Evolutionary conservation across 345 rosid genomes (phyloP).

Genomic region (Schrenkiella parvula): DNA sequence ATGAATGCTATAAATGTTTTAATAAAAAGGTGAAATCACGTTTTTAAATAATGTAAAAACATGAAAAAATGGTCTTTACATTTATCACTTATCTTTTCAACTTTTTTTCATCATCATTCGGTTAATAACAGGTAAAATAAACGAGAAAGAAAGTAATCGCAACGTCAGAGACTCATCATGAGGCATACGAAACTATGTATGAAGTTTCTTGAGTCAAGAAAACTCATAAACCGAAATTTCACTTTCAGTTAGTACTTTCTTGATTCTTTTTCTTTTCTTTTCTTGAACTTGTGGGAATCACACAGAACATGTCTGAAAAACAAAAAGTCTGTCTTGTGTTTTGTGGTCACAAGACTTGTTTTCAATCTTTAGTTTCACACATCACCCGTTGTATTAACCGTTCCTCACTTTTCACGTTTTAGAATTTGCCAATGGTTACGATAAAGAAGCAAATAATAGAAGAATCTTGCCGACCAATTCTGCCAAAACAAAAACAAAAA

Average conservation of each 20-base stretch:
- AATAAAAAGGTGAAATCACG: no score
- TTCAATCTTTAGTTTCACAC: slow-evolving; percentile 22
- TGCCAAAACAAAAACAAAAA: not conserved
- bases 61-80: no score
- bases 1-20: no score
- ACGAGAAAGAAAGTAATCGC: not conserved
- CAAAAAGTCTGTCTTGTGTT: not conserved
- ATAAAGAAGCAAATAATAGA: not conserved
- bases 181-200: not conserved
- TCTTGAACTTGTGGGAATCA: slow-evolving; percentile 16
- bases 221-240: not conserved
- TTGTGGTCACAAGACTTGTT: slow-evolving; percentile 28
- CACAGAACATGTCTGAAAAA: slow-evolving; percentile 20
- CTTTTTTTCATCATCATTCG: not conserved
- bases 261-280: not conserved
- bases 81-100: no score
- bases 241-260: slow-evolving; percentile 7
- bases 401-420: slow-evolving; percentile 20
- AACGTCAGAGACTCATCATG: not conserved
- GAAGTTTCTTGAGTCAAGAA: not conserved
- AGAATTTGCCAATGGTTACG: not conserved
- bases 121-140: no score
- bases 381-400: slow-evolving; percentile 19
- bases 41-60: no score
- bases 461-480: slow-evolving; percentile 28